phyloP scores from a whole-genome alignment of 2,329 filamentous ascomycete genomes.

The Oidium heveae region DNA sequence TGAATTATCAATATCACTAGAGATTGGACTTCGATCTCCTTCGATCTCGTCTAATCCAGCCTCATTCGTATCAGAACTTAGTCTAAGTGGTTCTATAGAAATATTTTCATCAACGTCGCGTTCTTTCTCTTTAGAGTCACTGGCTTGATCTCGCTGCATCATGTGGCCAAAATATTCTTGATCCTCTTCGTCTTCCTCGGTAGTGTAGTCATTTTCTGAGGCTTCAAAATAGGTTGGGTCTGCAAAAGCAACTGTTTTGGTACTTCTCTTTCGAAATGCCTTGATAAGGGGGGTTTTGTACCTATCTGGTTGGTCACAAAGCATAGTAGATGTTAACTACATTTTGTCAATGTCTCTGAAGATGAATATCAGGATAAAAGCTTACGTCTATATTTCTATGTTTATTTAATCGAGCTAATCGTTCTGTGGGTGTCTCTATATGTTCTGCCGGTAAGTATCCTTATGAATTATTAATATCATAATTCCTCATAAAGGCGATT shows the following conservation, averaged over 20 bases:
- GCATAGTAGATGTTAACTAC: slow-evolving; percentile 43
- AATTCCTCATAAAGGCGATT: neutral
- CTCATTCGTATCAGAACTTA: slow-evolving; percentile 16
- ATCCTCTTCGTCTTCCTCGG: slow-evolving; percentile 34
- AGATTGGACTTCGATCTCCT: slow-evolving; percentile 4
- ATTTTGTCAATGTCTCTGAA: neutral
- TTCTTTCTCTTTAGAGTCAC: slow-evolving; percentile 9
- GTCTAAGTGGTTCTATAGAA: slow-evolving; percentile 16
- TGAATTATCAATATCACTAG: neutral
- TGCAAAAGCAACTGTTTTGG: slow-evolving; percentile 48
- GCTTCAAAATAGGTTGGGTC: slow-evolving; percentile 47
- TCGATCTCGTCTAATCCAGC: slow-evolving; percentile 7
- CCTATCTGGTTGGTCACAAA: slow-evolving; percentile 45
- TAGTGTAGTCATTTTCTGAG: slow-evolving; percentile 44
- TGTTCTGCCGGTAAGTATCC: slow-evolving; percentile 93
- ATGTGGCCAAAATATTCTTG: slow-evolving; percentile 21
- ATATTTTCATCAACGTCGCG: slow-evolving; percentile 15
- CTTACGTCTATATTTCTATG: slow-evolving; percentile 92
- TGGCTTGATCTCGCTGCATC: slow-evolving; percentile 18
- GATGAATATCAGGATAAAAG: neutral
- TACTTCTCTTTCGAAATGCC: slow-evolving; percentile 42
- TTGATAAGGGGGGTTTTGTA: slow-evolving; percentile 51
- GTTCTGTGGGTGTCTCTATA: slow-evolving; percentile 91
- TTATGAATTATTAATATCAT: slow-evolving; percentile 16
- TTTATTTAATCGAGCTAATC: slow-evolving; percentile 82